Conservation (phyloP, 371 early-diverging fungal species). For the Furculomyces boomerangus region DNA sequence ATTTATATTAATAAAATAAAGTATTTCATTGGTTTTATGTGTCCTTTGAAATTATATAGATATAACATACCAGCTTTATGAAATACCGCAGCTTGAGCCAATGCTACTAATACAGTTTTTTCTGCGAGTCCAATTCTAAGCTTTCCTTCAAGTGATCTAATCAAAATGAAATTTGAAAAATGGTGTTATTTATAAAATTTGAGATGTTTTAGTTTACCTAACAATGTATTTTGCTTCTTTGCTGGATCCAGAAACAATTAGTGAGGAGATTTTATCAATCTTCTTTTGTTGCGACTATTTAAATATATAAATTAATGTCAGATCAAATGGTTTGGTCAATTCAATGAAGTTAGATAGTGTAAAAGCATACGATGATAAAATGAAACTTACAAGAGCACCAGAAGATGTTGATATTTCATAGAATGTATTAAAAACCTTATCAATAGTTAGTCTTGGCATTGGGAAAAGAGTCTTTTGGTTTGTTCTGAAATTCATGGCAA, state of each 20-base stretch:
- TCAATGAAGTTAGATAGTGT: neutral
- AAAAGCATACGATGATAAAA: neutral
- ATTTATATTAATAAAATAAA: neutral
- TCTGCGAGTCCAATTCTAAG: constrained; percentile 96
- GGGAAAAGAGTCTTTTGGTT: constrained; percentile 56
- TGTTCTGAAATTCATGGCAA: constrained; percentile 69
- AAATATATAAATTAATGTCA: neutral
- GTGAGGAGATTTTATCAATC: constrained; percentile 57
- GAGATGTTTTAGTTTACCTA: constrained; percentile 25
- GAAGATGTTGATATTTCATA: constrained; percentile 69
- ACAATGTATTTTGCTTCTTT: constrained; percentile 88
- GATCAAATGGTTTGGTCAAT: neutral
- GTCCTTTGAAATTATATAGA: neutral
- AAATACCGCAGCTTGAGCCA: constrained; percentile 43
- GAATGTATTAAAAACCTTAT: constrained; percentile 68
- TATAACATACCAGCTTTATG: constrained; percentile 2
- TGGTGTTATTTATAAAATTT: neutral
- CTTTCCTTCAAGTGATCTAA: constrained; percentile 84
- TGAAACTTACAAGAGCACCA: constrained; percentile 37
- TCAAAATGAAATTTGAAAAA: neutral
- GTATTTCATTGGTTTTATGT: neutral
- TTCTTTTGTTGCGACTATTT: constrained; percentile 34
- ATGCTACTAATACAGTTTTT: constrained; percentile 73
- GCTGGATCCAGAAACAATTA: constrained; percentile 68
- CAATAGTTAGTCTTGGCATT: constrained; percentile 64